Evolutionary conservation across 129 eudicot genomes (phyloP), one percentile per base, ranked within the genome.

Genomic region (Flaveria robusta): DNA sequence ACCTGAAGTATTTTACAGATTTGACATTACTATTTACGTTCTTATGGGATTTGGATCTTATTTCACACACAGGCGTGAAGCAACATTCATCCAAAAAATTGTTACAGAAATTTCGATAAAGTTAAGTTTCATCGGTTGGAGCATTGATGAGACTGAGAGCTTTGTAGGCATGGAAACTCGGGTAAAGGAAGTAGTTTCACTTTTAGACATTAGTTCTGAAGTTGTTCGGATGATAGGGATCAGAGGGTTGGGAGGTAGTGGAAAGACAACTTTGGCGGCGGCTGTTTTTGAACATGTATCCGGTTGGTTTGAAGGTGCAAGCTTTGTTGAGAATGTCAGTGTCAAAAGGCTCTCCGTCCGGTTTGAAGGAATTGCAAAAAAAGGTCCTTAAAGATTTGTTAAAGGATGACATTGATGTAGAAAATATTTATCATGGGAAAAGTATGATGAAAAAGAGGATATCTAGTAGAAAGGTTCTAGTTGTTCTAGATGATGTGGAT

Each of bases 401-500:
- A 31, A 52, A 72, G 34, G 66, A 31, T 0, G 15, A 0, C 55
- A 39, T 55, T 27, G 41, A 0, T 5, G n/a, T 72, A 52, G 5
- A 4, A n/a, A 9, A 11, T 52, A 20, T 72, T 34, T 3, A 6
- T 4, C 66, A 72, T 0, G 76, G 76, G 20, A 72, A 52, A 72
- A 34, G 9, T 7, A 19, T 10, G 76, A 54, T 72, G 51, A 54
- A 72, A 72, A 11, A 13, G 66, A 54, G 5, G 50, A 72, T 72
- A 66, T 0, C 1, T 39, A 0, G 50, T 50, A 51, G 47, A 50
- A 51, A 51, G 75, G 65, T 10, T 51, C 75, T 71, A n/a, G 5
- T 71, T 9, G 75, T 71, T 51, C 65, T 71, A 50, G 75, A 71
- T 71, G 75, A 71, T 31, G 65, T 71, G 18, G 75, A 71, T 54